These are phyloP conservation scores for Aureoboletus auriporus DNA, from an alignment of 768 basidiomycete genomes.

Conservation along the genomic window DNA sequence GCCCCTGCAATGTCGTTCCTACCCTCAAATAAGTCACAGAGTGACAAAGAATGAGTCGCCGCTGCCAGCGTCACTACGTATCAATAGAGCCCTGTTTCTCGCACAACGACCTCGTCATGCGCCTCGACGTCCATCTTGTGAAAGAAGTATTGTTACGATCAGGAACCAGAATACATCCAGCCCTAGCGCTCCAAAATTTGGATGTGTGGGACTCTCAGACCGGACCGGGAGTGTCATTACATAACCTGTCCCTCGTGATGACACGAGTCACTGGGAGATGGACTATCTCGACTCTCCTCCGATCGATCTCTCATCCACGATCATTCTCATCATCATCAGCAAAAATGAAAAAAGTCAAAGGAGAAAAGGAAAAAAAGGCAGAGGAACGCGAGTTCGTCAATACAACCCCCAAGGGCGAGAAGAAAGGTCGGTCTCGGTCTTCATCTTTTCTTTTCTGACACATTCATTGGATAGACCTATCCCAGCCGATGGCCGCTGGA, in stretches of 20 bases:
- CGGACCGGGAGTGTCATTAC: neutral
- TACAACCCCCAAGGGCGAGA: slow-evolving; percentile 84
- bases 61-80: too few relatives aligned
- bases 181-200: too few relatives aligned
- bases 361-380: slow-evolving; percentile 66
- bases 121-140: too few relatives aligned
- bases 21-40: too few relatives aligned
- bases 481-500: slow-evolving; percentile 82
- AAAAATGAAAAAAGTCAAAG: slow-evolving; percentile 50
- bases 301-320: neutral
- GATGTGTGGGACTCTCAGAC: too few relatives aligned
- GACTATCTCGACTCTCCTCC: neutral
- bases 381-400: slow-evolving; percentile 81
- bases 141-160: too few relatives aligned
- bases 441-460: neutral
- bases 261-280: neutral
- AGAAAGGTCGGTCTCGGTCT: slow-evolving; percentile 64
- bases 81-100: too few relatives aligned
- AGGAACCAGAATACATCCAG: too few relatives aligned
- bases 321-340: neutral
- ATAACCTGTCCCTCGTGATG: neutral
- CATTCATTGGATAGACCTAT: slow-evolving; percentile 54
- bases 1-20: too few relatives aligned
- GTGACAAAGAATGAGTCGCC: too few relatives aligned
- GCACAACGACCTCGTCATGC: too few relatives aligned